Percentiles rank a stretch among this genome's conserved stretches.
Evolutionary conservation across 176 grass and related monocot species (phyloP).

Genomic region (Zoysia japonica): DNA sequence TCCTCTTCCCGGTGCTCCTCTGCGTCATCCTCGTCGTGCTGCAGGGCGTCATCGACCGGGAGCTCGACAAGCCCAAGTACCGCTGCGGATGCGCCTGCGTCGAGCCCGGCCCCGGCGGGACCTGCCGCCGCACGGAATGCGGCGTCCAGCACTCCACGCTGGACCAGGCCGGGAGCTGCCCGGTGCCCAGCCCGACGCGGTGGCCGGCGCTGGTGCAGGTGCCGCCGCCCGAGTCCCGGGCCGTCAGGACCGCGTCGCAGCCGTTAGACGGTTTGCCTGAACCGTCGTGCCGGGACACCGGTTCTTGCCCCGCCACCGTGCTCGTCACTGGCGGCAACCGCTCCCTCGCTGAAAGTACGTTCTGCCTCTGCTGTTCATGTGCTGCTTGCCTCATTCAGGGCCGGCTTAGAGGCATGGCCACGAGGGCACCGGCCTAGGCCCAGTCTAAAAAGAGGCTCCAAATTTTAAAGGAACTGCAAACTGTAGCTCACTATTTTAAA

Average conservation of each 20-base stretch:
- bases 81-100: constrained; percentile 70
- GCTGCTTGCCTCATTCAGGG: neutral
- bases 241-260: constrained; percentile 18
- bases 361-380: neutral
- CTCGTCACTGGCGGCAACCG: constrained; percentile 75
- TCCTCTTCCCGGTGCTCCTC: constrained; percentile 70
- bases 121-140: constrained; percentile 66
- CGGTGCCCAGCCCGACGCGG: constrained; percentile 50
- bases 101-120: constrained; percentile 25
- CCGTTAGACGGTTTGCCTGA: constrained; percentile 50
- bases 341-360: constrained; percentile 65
- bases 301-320: constrained; percentile 58
- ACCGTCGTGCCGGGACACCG: constrained; percentile 45
- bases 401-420: no score
- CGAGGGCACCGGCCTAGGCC: no score
- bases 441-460: no score
- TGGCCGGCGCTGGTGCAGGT: constrained; percentile 83
- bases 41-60: constrained; percentile 56
- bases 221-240: constrained; percentile 54
- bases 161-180: constrained; percentile 69
- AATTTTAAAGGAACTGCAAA: no score
- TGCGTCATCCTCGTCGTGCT: constrained; percentile 63
- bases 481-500: no score
- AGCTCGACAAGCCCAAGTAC: constrained; percentile 76
- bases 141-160: constrained; percentile 74